Evolutionary conservation across 257 asterid species (phyloP), one percentile per base, ranked within the genome.

Genomic region (Hygrophila difformis): DNA sequence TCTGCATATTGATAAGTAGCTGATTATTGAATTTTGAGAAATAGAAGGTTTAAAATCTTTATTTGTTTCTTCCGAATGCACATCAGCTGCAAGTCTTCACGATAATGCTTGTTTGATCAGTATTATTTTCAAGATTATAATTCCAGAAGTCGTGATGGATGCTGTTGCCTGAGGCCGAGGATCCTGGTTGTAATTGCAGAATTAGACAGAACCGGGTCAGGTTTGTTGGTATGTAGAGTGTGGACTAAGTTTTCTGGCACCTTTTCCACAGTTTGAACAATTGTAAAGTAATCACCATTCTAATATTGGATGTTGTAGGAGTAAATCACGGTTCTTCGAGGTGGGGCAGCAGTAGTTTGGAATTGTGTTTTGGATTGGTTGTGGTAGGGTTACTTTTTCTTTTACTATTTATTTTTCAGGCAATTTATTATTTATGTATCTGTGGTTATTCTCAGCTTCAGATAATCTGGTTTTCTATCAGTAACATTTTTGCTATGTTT

Each of bases 61-160:
- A 26, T 59, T 63, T 39, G 12, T 14, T 46, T 53, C 15, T 21
- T 44, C 35, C 43, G 47, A 19, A 39, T 21, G 12, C 43, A 19
- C 36, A 28, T 38, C 26, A 59, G 57, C 45, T 24, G 28, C 23
- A 39, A 36, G 20, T 44, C 49, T 26, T 18, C 61, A 31, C 39
- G 62, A 39, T 44, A 44, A 47, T 56, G 45, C 31, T 57, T 34
- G 40, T 53, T 64, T 58, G 59, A 54, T 57, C 36, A 53, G 57
- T 49, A 51, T 44, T 44, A 22, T 64, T 20, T 56, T 39, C 47
- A 23, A 60, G 66, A 49, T 48, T 29, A 34, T 42, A 48, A 36
- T 52, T 36, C 55, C 53, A 36, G 47, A 52, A 56, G 66, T 18
- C 44, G 43, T 63, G 21, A 38, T 34, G 34, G 46, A 15, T 55